phyloP scores from a whole-genome alignment of 768 basidiomycete species.

The Suillus cothurnatus region DNA sequence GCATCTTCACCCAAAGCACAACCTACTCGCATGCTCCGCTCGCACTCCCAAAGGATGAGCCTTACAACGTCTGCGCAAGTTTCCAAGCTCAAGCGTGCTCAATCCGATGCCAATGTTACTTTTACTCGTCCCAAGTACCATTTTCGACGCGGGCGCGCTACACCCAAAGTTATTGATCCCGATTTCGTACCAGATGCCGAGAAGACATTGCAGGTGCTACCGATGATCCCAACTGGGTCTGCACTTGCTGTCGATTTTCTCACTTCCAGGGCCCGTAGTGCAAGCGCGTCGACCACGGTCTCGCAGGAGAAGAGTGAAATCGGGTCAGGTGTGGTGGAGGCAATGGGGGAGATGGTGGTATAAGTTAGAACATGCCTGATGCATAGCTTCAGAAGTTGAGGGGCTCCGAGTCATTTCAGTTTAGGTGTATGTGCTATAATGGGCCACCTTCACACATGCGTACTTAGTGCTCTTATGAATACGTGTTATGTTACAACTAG shows the following conservation, averaged over 20 bases:
- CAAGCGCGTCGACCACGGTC: background rate
- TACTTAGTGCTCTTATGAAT: too few relatives aligned
- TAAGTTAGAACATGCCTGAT: background rate
- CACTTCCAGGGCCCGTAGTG: slow-evolving; percentile 1
- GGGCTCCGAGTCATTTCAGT: background rate
- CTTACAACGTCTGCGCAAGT: background rate
- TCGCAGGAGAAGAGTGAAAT: slow-evolving; percentile 1
- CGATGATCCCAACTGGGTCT: background rate
- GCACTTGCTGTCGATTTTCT: background rate
- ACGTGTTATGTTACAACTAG: background rate
- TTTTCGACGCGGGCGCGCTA: slow-evolving; percentile 1
- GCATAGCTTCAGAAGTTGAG: background rate
- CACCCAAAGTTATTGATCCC: background rate
- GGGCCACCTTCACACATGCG: background rate
- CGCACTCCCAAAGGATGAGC: slow-evolving; percentile 21
- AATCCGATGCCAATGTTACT: slow-evolving; percentile 2
- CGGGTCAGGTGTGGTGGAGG: background rate
- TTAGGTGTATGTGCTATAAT: background rate
- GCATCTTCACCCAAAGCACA: slow-evolving; percentile 18
- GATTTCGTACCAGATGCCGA: background rate
- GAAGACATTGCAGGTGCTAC: background rate
- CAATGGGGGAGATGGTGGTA: background rate
- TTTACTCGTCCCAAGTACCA: background rate
- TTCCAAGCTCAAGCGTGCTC: background rate
- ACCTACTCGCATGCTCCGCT: slow-evolving; percentile 27